Base-by-base conservation (phyloP, 2,329 filamentous ascomycete genomes). In the Penicillium corylophilum region DNA sequence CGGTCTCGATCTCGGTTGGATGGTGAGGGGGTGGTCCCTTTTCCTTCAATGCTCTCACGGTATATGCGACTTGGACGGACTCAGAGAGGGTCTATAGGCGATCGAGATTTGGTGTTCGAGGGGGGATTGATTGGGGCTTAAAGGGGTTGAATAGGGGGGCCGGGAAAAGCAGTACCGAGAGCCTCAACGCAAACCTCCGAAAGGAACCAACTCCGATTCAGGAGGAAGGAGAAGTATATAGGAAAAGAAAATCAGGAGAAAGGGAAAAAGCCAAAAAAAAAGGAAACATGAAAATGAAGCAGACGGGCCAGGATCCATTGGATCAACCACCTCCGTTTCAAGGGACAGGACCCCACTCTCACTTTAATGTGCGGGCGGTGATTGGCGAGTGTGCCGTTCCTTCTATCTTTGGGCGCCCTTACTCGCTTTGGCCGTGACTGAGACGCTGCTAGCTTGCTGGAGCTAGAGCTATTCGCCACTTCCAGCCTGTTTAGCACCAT, bases 261-360 rank as follows among this genome's bases (percentile, higher is more conserved):
- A 42, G 12, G 22, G 10, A 20, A 28, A 9, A 24, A 41, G 12
- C n/a, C n/a, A 24, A 8, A 23, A 39, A 10, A 16, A 40, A 33
- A 46, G 20, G 18, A 4, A 22, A 41, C 20, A 33, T 15, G 53
- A 20, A 42, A 33, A 35, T 52, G 46, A 55, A 53, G 55, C 52
- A 50, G 46, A n/a, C n/a, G n/a, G n/a, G n/a, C n/a, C n/a, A n/a
- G n/a, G n/a, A n/a, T n/a, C n/a, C n/a, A n/a, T n/a, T n/a, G n/a
- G n/a, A n/a, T n/a, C n/a, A n/a, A n/a, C n/a, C n/a, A n/a, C n/a
- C n/a, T n/a, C n/a, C n/a, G n/a, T n/a, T n/a, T n/a, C n/a, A n/a
- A n/a, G n/a, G n/a, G n/a, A n/a, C n/a, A n/a, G n/a, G n/a, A n/a
- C n/a, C n/a, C n/a, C n/a, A n/a, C n/a, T n/a, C n/a, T n/a, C n/a